Evolutionary conservation across 129 eudicot species (phyloP), one percentile per base, ranked within the genome.

Genomic region (Dittrichia graveolens): DNA sequence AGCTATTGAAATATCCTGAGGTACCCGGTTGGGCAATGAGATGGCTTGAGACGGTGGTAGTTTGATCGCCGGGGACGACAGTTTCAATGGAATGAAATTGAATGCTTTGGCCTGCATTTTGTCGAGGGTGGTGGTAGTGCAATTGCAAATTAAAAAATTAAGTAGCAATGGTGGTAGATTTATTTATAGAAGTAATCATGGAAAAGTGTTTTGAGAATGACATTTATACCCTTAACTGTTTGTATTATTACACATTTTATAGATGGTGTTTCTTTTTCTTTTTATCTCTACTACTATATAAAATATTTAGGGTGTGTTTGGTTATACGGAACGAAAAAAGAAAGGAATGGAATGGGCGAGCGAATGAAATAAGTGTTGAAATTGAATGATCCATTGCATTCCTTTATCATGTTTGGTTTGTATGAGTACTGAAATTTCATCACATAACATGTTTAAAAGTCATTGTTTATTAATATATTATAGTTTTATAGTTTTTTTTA

Each of bases 51-150:
- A 35, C 5, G 73, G 89, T 7, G 77, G 86, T 16, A 66, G 79
- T 69, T 73, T 78, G 37, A 52, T 74, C 40, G 72, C 80, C 41
- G 84, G 74, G 10, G 83, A 85, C 16, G 77, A 50, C 13, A 47
- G 71, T 78, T 79, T 64, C 53, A 80, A 43, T 59, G 89, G 93
- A 58, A 67, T 67, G 61, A 71, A 46, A 45, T 81, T 69, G 70
- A 73, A 83, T 59, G 84, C 65, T 78, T 53, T 86, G 76, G 91
- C 91, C 83, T 79, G 87, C 96, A 87, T 89, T 64, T 83, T 82
- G 72, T 52, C 39, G 44, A 56, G 67, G 7, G 44, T 18, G 65
- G 62, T 54, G 44, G 61, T 40, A 47, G 37, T 62, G 35, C 58
- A 70, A 78, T 24, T 41, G 79, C 43, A 75, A 41, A 65, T 44